These are phyloP conservation scores for Rhexocercosporidium sp. DNA, from an alignment of 2,329 filamentous ascomycete genomes.

Conservation along the genomic window DNA sequence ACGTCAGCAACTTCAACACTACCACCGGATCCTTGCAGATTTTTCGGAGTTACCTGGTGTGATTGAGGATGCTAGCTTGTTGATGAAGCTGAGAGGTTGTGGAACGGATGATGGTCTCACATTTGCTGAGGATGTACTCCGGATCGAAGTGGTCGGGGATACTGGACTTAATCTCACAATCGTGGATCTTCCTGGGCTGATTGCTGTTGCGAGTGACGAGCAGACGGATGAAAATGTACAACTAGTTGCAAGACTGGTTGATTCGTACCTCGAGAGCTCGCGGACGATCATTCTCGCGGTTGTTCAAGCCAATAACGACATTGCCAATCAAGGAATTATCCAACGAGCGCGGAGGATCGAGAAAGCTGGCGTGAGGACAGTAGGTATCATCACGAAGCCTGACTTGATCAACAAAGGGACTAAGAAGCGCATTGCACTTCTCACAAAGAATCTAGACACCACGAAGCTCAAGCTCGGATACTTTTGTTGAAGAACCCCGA, in stretches of 20 bases:
- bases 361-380: slow-evolving; percentile 38
- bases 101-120: slow-evolving; percentile 31
- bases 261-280: slow-evolving; percentile 47
- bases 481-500: too few species aligned
- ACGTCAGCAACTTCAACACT: slow-evolving; percentile 18
- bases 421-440: too few species aligned
- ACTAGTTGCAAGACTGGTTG: slow-evolving; percentile 45
- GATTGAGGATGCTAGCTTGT: slow-evolving; percentile 31
- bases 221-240: slow-evolving; percentile 43
- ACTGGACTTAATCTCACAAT: slow-evolving; percentile 48
- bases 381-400: slow-evolving; percentile 48
- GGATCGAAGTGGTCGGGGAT: slow-evolving; percentile 16
- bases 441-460: too few species aligned
- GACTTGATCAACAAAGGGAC: too few species aligned
- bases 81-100: slow-evolving; percentile 34
- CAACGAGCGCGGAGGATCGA: slow-evolving; percentile 50
- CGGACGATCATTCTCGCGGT: slow-evolving; percentile 54
- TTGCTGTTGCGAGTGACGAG: slow-evolving; percentile 44
- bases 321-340: slow-evolving; percentile 48
- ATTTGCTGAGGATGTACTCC: slow-evolving; percentile 22
- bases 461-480: too few species aligned
- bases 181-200: slow-evolving; percentile 54
- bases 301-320: slow-evolving; percentile 48
- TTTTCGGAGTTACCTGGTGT: slow-evolving; percentile 35
- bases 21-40: slow-evolving; percentile 24